phyloP scores from a whole-genome alignment of 805 yeast species.

The Millerozyma miso region DNA sequence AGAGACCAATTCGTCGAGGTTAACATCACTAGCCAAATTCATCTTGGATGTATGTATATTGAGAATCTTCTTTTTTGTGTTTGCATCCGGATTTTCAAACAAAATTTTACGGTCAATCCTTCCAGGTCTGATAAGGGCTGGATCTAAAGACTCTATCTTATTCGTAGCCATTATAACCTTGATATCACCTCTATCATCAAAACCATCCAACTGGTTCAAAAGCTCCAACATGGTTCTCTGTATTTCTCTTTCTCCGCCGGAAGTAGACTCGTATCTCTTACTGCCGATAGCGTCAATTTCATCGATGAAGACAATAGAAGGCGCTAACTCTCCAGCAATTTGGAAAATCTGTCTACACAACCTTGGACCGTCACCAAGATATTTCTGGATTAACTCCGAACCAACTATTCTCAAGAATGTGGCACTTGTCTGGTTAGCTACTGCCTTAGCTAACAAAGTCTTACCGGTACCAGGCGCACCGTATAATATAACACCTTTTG shows the following conservation, averaged over 20 bases:
- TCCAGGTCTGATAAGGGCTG: constrained; percentile 95
- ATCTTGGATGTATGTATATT: constrained; percentile 89
- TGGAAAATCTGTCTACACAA: constrained; percentile 91
- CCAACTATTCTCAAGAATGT: constrained; percentile 96
- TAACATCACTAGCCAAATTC: constrained; percentile 85
- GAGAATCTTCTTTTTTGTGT: constrained; percentile 88
- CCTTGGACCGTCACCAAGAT: constrained; percentile 97
- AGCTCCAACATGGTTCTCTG: constrained; percentile 97
- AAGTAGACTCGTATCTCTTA: constrained; percentile 94
- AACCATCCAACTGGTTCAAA: constrained; percentile 92
- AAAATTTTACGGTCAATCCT: constrained; percentile 94
- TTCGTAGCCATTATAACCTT: constrained; percentile 98
- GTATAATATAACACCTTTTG: constrained; percentile 93
- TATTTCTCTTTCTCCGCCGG: constrained; percentile 96
- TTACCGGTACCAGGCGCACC: constrained; percentile 99
- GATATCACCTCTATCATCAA: constrained; percentile 95
- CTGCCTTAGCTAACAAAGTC: constrained; percentile 93
- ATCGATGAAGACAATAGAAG: constrained; percentile 96
- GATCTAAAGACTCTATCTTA: constrained; percentile 89
- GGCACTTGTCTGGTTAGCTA: constrained; percentile 96
- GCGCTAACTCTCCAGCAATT: constrained; percentile 95
- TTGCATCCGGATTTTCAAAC: constrained; percentile 92
- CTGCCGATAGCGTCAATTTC: constrained; percentile 99
- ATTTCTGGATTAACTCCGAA: constrained; percentile 93
- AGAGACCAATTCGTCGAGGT: constrained; percentile 81